Percentiles rank a stretch among this genome's conserved stretches.
Conservation (phyloP, 78 protist genomes). For the Creolimax fragrantissima region DNA sequence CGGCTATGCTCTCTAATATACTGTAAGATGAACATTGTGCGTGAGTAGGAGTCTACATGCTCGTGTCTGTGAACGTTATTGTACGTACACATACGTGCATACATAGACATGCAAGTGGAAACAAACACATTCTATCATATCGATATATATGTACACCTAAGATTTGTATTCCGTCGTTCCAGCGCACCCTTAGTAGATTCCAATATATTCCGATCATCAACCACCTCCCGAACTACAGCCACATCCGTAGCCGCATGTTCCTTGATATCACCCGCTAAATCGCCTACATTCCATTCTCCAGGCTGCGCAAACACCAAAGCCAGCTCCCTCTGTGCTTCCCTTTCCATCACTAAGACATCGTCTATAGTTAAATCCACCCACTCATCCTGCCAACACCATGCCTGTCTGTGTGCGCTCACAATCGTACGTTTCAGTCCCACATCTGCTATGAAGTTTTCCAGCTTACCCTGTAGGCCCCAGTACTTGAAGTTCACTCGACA, state of each 20-base stretch:
- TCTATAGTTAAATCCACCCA: conserved; percentile 60
- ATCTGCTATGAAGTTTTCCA: conserved; percentile 49
- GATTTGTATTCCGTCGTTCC: neutral
- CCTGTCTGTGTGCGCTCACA: conserved; percentile 49
- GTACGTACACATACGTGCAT: neutral
- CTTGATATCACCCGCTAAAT: too few relatives aligned
- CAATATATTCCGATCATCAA: too few relatives aligned
- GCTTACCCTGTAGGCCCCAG: conserved; percentile 67
- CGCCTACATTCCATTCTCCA: neutral
- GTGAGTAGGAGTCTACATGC: too few relatives aligned
- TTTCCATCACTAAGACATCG: conserved; percentile 36
- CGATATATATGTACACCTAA: neutral
- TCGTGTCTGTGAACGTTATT: neutral
- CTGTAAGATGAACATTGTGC: too few relatives aligned
- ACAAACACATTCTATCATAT: neutral
- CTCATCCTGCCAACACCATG: conserved; percentile 80
- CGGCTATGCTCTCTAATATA: too few relatives aligned
- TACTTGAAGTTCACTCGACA: conserved; percentile 40
- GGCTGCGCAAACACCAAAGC: neutral
- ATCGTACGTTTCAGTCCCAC: neutral
- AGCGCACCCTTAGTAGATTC: neutral
- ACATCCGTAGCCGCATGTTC: too few relatives aligned
- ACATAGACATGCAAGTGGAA: neutral
- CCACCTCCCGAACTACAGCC: too few relatives aligned
- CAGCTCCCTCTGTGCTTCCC: neutral